Conservation (phyloP, 306 rosid genomes). For the Castanea crenata region DNA sequence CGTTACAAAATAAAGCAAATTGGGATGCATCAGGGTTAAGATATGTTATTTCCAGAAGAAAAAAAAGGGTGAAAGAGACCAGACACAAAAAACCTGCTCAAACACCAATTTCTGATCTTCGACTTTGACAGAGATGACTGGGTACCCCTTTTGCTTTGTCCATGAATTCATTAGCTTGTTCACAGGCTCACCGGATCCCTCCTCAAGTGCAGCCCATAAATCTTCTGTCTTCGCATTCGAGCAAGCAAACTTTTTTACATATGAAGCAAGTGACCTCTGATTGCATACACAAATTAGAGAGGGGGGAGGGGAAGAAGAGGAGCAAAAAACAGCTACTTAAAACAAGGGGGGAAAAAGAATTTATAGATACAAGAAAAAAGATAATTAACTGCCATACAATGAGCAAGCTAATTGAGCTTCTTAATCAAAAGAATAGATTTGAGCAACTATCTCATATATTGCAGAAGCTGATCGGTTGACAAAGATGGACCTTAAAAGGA, state of each 20-base stretch:
- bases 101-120: conserved; percentile 67
- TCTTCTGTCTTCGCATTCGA: conserved; percentile 93
- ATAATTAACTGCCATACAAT: neutral
- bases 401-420: neutral
- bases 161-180: conserved; percentile 83
- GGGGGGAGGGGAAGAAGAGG: neutral
- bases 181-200: conserved; percentile 89
- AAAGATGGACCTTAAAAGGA: neutral
- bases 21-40: neutral
- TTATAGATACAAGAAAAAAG: neutral
- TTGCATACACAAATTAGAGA: conserved; percentile 16
- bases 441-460: neutral
- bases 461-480: neutral
- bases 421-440: neutral
- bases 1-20: neutral
- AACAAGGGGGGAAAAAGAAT: neutral
- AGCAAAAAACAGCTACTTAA: neutral
- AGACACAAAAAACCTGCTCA: conserved; percentile 63
- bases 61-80: neutral
- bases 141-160: conserved; percentile 94
- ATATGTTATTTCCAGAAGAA: neutral
- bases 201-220: conserved; percentile 93
- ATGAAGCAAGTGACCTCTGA: conserved; percentile 94
- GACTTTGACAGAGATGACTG: conserved; percentile 71
- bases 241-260: conserved; percentile 67